Base-by-base conservation (phyloP, 805 yeast species). In the Sugiyamaella boreocaroliniensis region DNA sequence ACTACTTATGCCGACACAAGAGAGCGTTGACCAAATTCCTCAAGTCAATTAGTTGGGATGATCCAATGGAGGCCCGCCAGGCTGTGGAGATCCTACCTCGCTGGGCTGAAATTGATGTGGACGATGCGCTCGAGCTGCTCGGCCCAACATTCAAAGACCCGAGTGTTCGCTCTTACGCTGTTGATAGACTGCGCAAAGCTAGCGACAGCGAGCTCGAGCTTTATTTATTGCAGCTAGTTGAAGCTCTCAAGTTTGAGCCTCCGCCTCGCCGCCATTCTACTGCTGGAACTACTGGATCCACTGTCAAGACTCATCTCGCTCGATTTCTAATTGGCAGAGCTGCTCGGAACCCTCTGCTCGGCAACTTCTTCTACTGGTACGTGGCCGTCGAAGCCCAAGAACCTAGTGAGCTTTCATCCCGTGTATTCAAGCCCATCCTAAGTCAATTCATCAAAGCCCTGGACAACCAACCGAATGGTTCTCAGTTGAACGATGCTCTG, bases 361-460 rank as follows among this genome's bases (percentile, higher is more conserved):
- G 96, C 0, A 89, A 83, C 63, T 88, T 79, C 63, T 81, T 95
- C 55, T 90, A 88, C 67, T 93, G 99, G 98, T 88, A 85, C 64
- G 77, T 93, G 48, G 84, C 83, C 58, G 96, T 95, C 1, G 97
- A 92, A 63, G 79, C 85, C 29, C 88, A 85, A 61, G 96, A 87
- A 53, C 78, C 76, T 40, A 64, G 68, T 43, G 77, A 45, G 2
- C 52, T 53, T 6, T 44, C 76, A 2, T 64, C 66, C 26, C 64
- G 68, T 34, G 70, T 73, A 20, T 81, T 69, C 60, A 69, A 67
- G 54, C 78, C 76, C 15, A 75, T 81, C 7, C 57, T 78, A 43
- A 71, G 73, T 6, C 76, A 77, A 43, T 81, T 76, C 57, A 58
- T 74, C 55, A 67, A 70, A 41, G 55, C 68, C 2, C 56, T 73